These are phyloP conservation scores for Tephrocybe rancida DNA, from an alignment of 768 basidiomycete species.

Conservation along the genomic window DNA sequence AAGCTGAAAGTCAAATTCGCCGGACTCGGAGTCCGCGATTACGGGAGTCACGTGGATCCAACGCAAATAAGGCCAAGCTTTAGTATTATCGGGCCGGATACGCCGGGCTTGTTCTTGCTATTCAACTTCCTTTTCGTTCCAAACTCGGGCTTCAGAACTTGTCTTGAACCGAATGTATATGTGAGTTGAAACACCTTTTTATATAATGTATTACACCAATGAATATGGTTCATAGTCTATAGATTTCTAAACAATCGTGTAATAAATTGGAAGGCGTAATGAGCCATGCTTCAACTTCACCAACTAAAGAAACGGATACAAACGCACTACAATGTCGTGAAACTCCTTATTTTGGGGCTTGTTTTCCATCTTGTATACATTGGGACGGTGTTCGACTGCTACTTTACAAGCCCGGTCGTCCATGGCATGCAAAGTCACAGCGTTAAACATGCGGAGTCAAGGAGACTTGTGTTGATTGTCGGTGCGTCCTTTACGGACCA, in stretches of 20 bases:
- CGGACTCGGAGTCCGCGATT: background rate
- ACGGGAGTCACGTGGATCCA: background rate
- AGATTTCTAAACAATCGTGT: background rate
- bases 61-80: background rate
- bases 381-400: conserved; percentile 81
- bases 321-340: conserved; percentile 37
- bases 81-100: background rate
- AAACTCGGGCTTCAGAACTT: background rate
- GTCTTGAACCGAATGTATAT: conserved; percentile 6
- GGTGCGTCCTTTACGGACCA: conserved; percentile 42
- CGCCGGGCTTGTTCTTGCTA: background rate
- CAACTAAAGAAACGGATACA: background rate
- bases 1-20: background rate
- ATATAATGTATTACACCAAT: background rate
- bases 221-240: background rate
- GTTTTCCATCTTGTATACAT: conserved; percentile 77
- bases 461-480: conserved; percentile 79
- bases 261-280: conserved; percentile 2
- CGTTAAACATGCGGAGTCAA: conserved; percentile 50
- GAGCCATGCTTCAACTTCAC: conserved; percentile 1
- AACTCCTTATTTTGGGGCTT: conserved; percentile 66
- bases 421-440: conserved; percentile 70
- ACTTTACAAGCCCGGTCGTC: conserved; percentile 84
- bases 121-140: background rate
- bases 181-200: background rate